phyloP scores from a whole-genome alignment of 305 asterid genomes.

The Fraxinus sp. region DNA sequence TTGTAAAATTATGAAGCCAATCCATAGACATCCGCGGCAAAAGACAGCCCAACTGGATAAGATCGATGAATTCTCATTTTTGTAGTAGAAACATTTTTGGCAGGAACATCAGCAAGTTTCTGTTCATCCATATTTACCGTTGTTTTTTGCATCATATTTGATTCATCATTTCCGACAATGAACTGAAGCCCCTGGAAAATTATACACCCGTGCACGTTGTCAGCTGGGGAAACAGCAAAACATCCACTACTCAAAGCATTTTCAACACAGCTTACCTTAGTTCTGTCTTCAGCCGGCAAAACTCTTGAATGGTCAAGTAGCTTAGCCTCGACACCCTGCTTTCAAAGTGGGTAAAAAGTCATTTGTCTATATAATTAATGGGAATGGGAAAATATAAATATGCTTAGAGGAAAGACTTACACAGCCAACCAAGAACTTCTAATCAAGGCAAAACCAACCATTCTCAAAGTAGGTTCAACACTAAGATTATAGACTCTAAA shows the following conservation, averaged over 20 bases:
- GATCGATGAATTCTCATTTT: slow-evolving; percentile 73
- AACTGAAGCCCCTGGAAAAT: slow-evolving; percentile 64
- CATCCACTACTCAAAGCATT: slow-evolving; percentile 1
- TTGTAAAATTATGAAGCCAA: slow-evolving; percentile 25
- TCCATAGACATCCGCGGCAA: slow-evolving; percentile 39
- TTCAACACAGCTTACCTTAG: slow-evolving; percentile 36
- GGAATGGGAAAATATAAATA: neutral
- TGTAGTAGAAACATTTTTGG: slow-evolving; percentile 28
- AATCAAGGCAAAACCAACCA: neutral
- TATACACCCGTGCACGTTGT: slow-evolving; percentile 21
- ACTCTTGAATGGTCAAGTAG: slow-evolving; percentile 43
- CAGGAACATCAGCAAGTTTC: slow-evolving; percentile 24
- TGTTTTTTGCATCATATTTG: slow-evolving; percentile 33
- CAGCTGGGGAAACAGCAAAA: slow-evolving; percentile 11
- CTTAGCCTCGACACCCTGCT: slow-evolving; percentile 51
- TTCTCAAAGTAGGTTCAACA: neutral
- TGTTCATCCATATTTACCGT: slow-evolving; percentile 30
- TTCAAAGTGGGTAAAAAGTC: neutral
- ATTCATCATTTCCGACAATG: slow-evolving; percentile 47
- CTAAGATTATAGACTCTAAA: neutral
- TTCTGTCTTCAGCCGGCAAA: slow-evolving; percentile 32
- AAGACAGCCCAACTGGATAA: slow-evolving; percentile 59
- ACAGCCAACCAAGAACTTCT: neutral
- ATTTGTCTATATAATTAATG: neutral
- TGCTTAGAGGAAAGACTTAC: neutral